These are phyloP conservation scores for Talaromyces pinophilus DNA, from an alignment of 2,329 filamentous ascomycete genomes.

Conservation along the genomic window DNA sequence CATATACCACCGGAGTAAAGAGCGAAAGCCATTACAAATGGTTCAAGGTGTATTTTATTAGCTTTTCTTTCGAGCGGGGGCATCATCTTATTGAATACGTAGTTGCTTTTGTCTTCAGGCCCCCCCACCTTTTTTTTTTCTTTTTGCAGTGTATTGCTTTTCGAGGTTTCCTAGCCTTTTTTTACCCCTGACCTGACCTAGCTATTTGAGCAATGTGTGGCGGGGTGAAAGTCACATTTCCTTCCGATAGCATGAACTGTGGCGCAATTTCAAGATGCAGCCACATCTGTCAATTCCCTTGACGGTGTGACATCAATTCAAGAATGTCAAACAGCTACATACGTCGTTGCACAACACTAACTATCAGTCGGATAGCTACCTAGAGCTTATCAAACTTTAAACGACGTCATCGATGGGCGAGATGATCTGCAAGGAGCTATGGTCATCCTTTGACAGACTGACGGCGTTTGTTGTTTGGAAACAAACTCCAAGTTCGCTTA, in stretches of 20 bases:
- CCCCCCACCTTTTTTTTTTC: too few relatives aligned
- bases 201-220: not conserved
- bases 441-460: not conserved
- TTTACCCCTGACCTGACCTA: too few relatives aligned
- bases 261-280: not conserved
- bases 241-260: not conserved
- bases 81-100: too few relatives aligned
- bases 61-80: too few relatives aligned
- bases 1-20: too few relatives aligned
- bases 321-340: not conserved
- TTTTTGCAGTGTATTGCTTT: too few relatives aligned
- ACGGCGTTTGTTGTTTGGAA: not conserved
- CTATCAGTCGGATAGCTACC: not conserved
- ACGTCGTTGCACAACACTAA: not conserved
- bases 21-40: too few relatives aligned
- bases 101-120: too few relatives aligned
- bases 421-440: slow-evolving; percentile 4
- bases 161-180: too few relatives aligned
- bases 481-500: not conserved
- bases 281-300: not conserved
- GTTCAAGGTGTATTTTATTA: too few relatives aligned
- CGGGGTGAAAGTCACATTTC: not conserved
- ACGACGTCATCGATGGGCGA: not conserved
- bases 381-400: not conserved
- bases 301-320: not conserved